phyloP scores from a whole-genome alignment of 768 basidiomycete species.

The Tephrocybe rancida region DNA sequence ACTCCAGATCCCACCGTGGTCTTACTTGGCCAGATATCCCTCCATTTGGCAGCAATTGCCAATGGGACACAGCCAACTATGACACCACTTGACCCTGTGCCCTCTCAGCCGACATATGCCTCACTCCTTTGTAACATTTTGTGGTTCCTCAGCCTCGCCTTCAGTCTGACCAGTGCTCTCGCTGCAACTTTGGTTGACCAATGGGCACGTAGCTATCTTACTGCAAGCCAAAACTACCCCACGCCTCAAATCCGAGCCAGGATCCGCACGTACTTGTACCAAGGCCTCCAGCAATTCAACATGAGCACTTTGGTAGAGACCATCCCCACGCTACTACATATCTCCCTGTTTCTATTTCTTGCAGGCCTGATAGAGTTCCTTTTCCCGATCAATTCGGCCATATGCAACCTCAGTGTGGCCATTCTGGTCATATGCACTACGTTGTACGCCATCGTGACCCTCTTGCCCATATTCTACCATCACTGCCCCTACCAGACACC shows the following conservation, averaged over 20 bases:
- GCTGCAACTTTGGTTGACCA: constrained; percentile 48
- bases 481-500: constrained; percentile 39
- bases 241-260: constrained; percentile 39
- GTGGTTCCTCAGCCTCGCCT: constrained; percentile 48
- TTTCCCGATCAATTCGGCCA: constrained; percentile 29
- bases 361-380: constrained; percentile 47
- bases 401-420: constrained; percentile 31
- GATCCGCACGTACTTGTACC: constrained; percentile 40
- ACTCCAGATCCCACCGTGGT: constrained; percentile 7
- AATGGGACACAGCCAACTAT: constrained; percentile 9
- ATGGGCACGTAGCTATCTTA: constrained; percentile 44
- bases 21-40: constrained; percentile 15
- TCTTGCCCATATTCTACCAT: constrained; percentile 32
- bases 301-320: constrained; percentile 39
- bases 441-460: constrained; percentile 32
- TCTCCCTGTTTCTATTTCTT: constrained; percentile 52
- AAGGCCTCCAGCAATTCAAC: constrained; percentile 38
- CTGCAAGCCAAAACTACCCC: constrained; percentile 30
- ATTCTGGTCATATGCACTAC: constrained; percentile 29
- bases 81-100: constrained; percentile 1
- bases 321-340: constrained; percentile 47
- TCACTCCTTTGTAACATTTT: constrained; percentile 39
- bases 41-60: constrained; percentile 12
- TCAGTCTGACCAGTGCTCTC: constrained; percentile 42
- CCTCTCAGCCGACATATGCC: constrained; percentile 27